Percentiles rank a stretch among this genome's conserved stretches.
Evolutionary conservation across 2,329 filamentous ascomycete species (phyloP).

Genomic region (Cercospora zeae-maydis): DNA sequence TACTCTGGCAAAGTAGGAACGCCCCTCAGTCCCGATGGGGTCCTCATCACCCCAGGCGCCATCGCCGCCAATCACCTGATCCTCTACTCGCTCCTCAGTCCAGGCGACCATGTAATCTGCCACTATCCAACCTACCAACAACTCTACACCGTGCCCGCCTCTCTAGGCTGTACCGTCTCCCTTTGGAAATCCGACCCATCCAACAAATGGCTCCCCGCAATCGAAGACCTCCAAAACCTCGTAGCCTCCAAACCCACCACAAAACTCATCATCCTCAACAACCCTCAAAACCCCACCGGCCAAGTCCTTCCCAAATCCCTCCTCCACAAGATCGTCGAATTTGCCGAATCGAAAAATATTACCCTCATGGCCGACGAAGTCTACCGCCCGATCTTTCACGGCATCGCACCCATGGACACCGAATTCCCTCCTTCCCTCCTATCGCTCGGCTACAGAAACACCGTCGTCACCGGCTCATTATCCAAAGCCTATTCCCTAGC

Average conservation of each 20-base stretch:
- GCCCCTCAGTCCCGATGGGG: constrained; percentile 55
- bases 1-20: constrained; percentile 56
- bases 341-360: constrained; percentile 62
- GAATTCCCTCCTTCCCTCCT: constrained; percentile 65
- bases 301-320: constrained; percentile 61
- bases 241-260: constrained; percentile 60
- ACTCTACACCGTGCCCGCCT: constrained; percentile 70
- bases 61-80: constrained; percentile 82
- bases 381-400: constrained; percentile 78
- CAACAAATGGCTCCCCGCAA: constrained; percentile 63
- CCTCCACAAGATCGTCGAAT: constrained; percentile 58
- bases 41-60: constrained; percentile 74
- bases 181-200: constrained; percentile 68
- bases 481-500: constrained; percentile 83
- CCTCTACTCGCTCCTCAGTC: constrained; percentile 67
- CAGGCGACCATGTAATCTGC: constrained; percentile 79
- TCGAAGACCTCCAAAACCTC: constrained; percentile 62
- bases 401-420: constrained; percentile 51
- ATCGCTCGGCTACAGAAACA: constrained; percentile 67
- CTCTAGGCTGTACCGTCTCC: constrained; percentile 71
- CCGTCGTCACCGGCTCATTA: constrained; percentile 73
- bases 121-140: constrained; percentile 87
- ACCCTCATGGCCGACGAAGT: constrained; percentile 75
- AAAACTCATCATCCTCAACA: constrained; percentile 68
- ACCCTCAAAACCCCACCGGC: constrained; percentile 81